phyloP scores from a whole-genome alignment of 2,329 filamentous ascomycete species.

The Trichoderma semiorbis region DNA sequence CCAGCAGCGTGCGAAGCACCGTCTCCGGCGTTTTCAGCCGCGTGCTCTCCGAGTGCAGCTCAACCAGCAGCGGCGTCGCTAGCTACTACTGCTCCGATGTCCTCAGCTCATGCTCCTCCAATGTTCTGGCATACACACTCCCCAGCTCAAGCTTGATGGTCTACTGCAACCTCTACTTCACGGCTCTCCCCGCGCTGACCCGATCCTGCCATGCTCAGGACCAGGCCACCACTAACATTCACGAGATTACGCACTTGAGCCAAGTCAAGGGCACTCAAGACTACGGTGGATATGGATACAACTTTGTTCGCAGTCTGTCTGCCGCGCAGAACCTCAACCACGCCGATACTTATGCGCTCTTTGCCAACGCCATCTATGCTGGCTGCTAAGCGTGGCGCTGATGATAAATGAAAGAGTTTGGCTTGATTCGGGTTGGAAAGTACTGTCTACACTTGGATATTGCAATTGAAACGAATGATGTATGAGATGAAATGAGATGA shows the following conservation, averaged over 20 bases:
- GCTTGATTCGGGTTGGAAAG: not conserved
- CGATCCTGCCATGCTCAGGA: conserved; percentile 60
- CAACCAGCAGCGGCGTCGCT: conserved; percentile 45
- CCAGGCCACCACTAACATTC: conserved; percentile 61
- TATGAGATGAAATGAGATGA: not conserved
- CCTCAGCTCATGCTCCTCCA: conserved; percentile 47
- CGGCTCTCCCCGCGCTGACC: conserved; percentile 46
- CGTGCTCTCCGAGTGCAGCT: conserved; percentile 55
- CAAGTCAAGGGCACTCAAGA: conserved; percentile 57
- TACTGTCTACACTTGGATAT: not conserved
- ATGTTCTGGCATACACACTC: conserved; percentile 61
- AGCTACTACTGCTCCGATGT: conserved; percentile 58
- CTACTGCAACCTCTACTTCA: conserved; percentile 61
- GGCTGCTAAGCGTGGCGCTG: conserved; percentile 34
- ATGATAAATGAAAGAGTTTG: not conserved
- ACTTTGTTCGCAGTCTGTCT: conserved; percentile 47
- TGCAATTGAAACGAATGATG: not conserved
- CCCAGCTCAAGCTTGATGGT: conserved; percentile 53
- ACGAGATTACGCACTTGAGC: conserved; percentile 63
- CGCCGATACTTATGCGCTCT: conserved; percentile 56
- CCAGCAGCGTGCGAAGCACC: conserved; percentile 39
- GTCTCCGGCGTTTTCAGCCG: conserved; percentile 50
- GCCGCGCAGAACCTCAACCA: conserved; percentile 54
- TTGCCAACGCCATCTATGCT: conserved; percentile 37
- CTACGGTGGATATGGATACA: conserved; percentile 53